Percentiles rank a stretch among this genome's conserved stretches.
These are phyloP conservation scores for Pterocarpus santalinus DNA, from an alignment of 306 rosid genomes.

Conservation along the genomic window DNA sequence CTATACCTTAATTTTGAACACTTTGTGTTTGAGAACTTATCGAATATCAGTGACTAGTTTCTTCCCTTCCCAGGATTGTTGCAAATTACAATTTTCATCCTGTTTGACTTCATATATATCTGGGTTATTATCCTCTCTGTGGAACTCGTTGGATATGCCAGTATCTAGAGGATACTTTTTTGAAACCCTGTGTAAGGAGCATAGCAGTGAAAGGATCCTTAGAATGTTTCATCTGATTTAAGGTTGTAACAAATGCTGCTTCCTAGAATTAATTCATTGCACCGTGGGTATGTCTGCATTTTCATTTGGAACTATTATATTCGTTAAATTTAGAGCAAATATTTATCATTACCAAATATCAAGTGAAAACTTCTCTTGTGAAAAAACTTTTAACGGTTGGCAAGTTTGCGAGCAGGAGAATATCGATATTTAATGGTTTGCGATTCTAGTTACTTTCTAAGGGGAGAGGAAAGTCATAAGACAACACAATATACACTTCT, in stretches of 20 bases:
- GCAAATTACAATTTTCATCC: background rate
- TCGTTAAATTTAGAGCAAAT: background rate
- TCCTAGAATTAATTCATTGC: background rate
- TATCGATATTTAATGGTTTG: background rate
- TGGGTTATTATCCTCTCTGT: background rate
- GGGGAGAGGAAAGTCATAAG: background rate
- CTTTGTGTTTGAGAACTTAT: slow-evolving; percentile 21
- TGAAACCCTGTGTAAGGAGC: background rate
- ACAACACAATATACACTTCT: background rate
- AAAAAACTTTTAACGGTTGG: background rate
- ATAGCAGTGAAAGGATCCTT: background rate
- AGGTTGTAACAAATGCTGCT: slow-evolving; percentile 1
- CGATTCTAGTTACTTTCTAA: background rate
- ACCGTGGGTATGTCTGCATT: background rate
- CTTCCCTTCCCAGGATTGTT: background rate
- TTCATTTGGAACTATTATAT: background rate
- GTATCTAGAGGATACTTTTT: background rate
- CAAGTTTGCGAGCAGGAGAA: background rate
- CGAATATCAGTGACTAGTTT: slow-evolving; percentile 31
- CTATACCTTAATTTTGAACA: slow-evolving; percentile 1
- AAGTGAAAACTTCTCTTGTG: too few species aligned
- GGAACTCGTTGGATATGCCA: background rate
- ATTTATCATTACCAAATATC: background rate
- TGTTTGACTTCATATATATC: background rate
- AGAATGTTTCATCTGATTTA: background rate